Percentiles rank a stretch among this genome's conserved stretches.
phyloP scores from a whole-genome alignment of 1,139 yeast species.

The Waltiozyma sp. region DNA sequence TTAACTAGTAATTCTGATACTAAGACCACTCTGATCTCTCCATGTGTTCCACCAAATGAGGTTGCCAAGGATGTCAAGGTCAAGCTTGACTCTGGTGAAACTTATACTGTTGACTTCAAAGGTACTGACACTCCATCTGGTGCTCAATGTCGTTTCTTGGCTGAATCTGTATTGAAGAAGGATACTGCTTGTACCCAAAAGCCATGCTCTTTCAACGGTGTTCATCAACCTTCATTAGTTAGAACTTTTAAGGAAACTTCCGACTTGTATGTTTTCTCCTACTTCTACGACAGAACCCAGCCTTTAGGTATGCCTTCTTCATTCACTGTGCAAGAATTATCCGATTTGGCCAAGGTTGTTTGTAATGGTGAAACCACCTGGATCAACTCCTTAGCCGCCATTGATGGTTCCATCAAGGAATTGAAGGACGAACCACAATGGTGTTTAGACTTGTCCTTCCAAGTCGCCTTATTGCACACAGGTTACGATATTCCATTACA shows the following conservation, averaged over 20 bases:
- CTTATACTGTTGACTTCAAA: conserved; percentile 56
- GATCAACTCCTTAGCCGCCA: conserved; percentile 45
- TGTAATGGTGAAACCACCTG: conserved; percentile 75
- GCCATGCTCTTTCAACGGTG: conserved; percentile 95
- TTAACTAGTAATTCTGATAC: conserved; percentile 28
- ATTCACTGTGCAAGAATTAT: conserved; percentile 75
- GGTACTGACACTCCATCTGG: conserved; percentile 58
- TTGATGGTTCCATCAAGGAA: conserved; percentile 55
- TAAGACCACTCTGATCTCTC: conserved; percentile 46
- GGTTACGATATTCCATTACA: conserved; percentile 91
- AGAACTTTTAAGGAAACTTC: conserved; percentile 57
- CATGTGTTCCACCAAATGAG: conserved; percentile 79
- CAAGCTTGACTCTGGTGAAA: conserved; percentile 35
- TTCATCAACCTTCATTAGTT: conserved; percentile 86
- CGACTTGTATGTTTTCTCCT: conserved; percentile 84
- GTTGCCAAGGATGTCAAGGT: conserved; percentile 46
- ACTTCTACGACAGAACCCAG: conserved; percentile 85
- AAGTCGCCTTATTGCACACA: conserved; percentile 79
- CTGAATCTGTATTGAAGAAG: conserved; percentile 76
- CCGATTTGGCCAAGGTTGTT: conserved; percentile 70
- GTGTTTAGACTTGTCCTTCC: conserved; percentile 88
- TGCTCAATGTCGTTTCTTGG: conserved; percentile 73
- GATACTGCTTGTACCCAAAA: conserved; percentile 59
- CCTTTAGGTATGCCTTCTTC: conserved; percentile 92
- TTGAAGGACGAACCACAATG: conserved; percentile 77